Evolutionary conservation across 805 yeast genomes (phyloP).

Genomic region (Wickerhamomyces strasburgensis): DNA sequence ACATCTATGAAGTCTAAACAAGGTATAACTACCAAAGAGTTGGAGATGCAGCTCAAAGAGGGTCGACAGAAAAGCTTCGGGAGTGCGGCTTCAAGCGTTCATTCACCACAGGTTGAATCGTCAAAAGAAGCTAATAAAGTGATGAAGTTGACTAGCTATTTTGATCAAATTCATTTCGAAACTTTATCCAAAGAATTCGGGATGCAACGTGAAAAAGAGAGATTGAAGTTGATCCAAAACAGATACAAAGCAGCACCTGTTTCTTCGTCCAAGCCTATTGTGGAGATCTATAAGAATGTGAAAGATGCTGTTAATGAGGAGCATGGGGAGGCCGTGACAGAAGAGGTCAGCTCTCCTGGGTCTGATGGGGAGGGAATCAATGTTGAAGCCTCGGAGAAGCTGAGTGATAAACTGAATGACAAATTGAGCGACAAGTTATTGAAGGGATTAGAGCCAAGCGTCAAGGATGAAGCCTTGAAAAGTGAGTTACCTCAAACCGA

Average conservation of each 20-base stretch:
- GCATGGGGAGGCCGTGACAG: conserved; percentile 30
- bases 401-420: no score
- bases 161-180: conserved; percentile 73
- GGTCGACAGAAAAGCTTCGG: conserved; percentile 23
- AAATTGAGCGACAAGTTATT: conserved; percentile 1
- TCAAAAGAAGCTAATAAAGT: conserved; percentile 40
- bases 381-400: no score
- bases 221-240: conserved; percentile 53
- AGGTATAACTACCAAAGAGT: conserved; percentile 24
- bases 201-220: conserved; percentile 76
- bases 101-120: conserved; percentile 10
- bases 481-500: conserved; percentile 46
- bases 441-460: conserved; percentile 14
- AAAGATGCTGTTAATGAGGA: conserved; percentile 77
- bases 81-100: conserved; percentile 2
- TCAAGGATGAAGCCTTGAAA: conserved; percentile 15
- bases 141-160: conserved; percentile 58
- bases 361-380: no score
- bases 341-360: no score
- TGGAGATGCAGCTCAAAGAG: conserved; percentile 24
- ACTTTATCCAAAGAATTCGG: conserved; percentile 82
- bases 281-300: conserved; percentile 83
- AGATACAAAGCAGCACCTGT: conserved; percentile 67
- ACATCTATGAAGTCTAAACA: conserved; percentile 7
- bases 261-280: conserved; percentile 76